Base-by-base conservation (phyloP, 2,329 filamentous ascomycete species). In the Colletotrichum spaethianum region DNA sequence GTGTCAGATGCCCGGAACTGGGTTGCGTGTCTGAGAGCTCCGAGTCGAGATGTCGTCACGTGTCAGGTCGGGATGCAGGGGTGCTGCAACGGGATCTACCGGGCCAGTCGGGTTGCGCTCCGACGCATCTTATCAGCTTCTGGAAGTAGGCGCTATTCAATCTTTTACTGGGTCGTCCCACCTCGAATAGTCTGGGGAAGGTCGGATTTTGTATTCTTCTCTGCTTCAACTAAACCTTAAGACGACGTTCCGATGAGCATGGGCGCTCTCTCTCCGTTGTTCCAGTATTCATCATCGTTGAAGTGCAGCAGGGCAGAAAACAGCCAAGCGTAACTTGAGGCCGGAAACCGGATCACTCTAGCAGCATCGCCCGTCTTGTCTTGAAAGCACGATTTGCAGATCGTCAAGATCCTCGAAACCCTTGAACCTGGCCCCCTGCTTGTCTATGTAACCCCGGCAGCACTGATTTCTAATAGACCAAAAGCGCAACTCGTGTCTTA, bases 11-110 rank as follows among this genome's bases (percentile, higher is more conserved):
- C 57, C 33, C 53, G 36, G 65, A 59, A 69, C 12, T 31, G 61
- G 23, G 12, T 46, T 52, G 63, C 63, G 38, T 42, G 57, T 48
- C 67, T 67, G 48, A 36, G 52, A 71, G 69, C 64, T 71, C 50
- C 64, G 64, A 38, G 57, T 63, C 57, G 55, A 56, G 31, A 73
- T 73, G 61, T 57, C 70, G 56, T 73, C 70, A 73, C 70, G 70
- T 73, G 70, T 73, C 62, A 57, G 44, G 40, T 66, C 26, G 28
- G 11, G 18, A 48, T 20, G 40, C 62, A 56, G 48, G 62, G 48
- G 36, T 26, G 7, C 60, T 46, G 55, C 33, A 20, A 62, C 55
- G 60, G 61, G 48, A 71, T 48, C 50, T 50, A 7, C 38, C 60
- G 31, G 38, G 4, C 70, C 67, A 71, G 59, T 73, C 67, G 67